Evolutionary conservation across 2,329 filamentous ascomycete species (phyloP), one percentile per base, ranked within the genome.

Genomic region (Grosmannia clavigera): DNA sequence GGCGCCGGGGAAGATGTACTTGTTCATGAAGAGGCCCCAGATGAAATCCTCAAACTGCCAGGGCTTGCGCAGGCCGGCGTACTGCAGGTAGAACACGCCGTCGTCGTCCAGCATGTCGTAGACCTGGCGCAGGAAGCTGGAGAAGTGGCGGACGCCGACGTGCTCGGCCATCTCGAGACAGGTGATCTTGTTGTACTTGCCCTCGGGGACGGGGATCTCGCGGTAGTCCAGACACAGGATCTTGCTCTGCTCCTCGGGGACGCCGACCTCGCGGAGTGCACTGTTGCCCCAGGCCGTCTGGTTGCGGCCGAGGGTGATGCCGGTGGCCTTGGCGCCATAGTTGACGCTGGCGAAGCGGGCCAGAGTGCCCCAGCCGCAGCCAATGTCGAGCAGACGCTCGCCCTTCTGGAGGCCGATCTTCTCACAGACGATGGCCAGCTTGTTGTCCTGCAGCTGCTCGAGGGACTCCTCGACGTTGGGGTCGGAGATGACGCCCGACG

Each of bases 1-100:
- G 58, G 94, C 94, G 71, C 94, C 94, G 40, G 92, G 94, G 83
- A 97, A 97, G 73, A 97, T 81, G 75, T 97, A 96, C 79, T 96
- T 96, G 86, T 97, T 97, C 91, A 97, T 95, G 82, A 96, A 97
- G 55, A 97, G 82, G 72, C 94, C 94, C 94, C 94, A 97, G 73
- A 92, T 88, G 58, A 96, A 82, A 76, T 97, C 92, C 80, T 97
- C 92, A 71, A 96, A 97, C 75, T 97, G 94, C 94, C 94, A 97
- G 65, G 82, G 79, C 79, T 95, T 95, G 68, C 94, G 87, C 63
- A 99, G 82, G 76, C 94, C 94, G 68, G 92, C 91, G 68, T 95
- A 91, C 75, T 97, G 94, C 63, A 97, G 81, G 82, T 94, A 96
- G 79, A 97, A 95, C 66, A 90, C 83, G 73, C 94, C 94, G 66